A percentile compares a stretch with the other conserved stretches of the same genome.
phyloP scores from a whole-genome alignment of 2,329 filamentous ascomycete species.

The Cladosporium sp. region DNA sequence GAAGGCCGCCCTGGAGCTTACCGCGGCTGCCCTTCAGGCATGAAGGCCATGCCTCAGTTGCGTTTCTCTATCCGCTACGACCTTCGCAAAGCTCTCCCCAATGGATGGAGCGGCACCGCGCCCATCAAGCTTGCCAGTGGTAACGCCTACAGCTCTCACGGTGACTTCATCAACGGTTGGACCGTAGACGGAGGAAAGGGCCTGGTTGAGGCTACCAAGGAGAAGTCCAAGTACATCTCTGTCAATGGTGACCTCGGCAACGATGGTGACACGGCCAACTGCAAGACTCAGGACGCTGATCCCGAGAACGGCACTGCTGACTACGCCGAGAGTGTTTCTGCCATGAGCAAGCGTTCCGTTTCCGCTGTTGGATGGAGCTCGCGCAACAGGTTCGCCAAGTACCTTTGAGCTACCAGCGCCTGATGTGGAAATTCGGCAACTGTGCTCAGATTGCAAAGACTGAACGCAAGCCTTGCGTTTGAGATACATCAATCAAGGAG shows the following conservation, averaged over 20 bases:
- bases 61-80: constrained; percentile 48
- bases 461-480: no score
- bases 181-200: constrained; percentile 37
- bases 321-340: constrained; percentile 35
- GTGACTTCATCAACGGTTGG: constrained; percentile 49
- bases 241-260: constrained; percentile 35
- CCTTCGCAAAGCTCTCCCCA: constrained; percentile 39
- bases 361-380: constrained; percentile 12
- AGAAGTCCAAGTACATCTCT: constrained; percentile 31
- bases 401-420: no score
- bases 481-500: no score
- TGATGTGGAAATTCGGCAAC: no score
- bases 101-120: constrained; percentile 43
- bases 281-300: constrained; percentile 39
- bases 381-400: constrained; percentile 7
- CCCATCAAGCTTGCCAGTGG: constrained; percentile 44
- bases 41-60: constrained; percentile 45
- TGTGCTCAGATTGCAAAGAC: no score
- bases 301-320: constrained; percentile 40
- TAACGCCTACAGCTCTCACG: constrained; percentile 41
- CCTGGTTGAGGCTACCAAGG: constrained; percentile 36
- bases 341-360: constrained; percentile 19
- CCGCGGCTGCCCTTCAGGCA: constrained; percentile 40
- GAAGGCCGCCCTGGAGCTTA: constrained; percentile 23
- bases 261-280: constrained; percentile 30